Conservation (phyloP, 441 rosid genomes). For the Gossypium gossypioides region DNA sequence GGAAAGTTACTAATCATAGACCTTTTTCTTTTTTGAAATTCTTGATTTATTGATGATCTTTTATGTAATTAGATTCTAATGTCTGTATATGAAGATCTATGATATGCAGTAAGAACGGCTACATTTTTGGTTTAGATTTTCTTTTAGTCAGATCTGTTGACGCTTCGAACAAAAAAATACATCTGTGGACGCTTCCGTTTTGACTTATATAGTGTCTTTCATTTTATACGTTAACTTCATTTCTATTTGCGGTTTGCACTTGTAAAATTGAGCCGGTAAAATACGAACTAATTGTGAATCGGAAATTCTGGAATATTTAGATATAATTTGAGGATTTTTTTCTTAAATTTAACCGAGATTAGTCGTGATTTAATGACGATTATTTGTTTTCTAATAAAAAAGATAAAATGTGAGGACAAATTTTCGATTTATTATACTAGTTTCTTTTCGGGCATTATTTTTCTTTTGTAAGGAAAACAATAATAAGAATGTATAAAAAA, state of each 20-base stretch:
- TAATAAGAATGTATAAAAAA: not conserved
- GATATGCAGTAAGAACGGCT: not conserved
- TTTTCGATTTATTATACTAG: not conserved
- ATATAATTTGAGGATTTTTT: not conserved
- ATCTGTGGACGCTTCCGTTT: conserved; percentile 2
- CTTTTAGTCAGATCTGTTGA: conserved; percentile 1
- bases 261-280: not conserved
- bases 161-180: not conserved
- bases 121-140: not conserved
- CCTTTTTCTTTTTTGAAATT: not conserved
- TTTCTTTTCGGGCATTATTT: not conserved
- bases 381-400: not conserved
- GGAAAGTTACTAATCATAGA: not conserved
- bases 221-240: not conserved
- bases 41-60: not conserved
- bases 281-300: not conserved
- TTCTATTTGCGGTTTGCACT: not conserved
- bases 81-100: not conserved
- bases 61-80: not conserved
- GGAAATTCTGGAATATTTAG: not conserved
- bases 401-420: not conserved
- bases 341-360: not conserved
- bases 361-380: not conserved
- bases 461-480: not conserved
- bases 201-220: not conserved